phyloP scores from a whole-genome alignment of 345 rosid species.

The Eucalyptus erythrocorys region DNA sequence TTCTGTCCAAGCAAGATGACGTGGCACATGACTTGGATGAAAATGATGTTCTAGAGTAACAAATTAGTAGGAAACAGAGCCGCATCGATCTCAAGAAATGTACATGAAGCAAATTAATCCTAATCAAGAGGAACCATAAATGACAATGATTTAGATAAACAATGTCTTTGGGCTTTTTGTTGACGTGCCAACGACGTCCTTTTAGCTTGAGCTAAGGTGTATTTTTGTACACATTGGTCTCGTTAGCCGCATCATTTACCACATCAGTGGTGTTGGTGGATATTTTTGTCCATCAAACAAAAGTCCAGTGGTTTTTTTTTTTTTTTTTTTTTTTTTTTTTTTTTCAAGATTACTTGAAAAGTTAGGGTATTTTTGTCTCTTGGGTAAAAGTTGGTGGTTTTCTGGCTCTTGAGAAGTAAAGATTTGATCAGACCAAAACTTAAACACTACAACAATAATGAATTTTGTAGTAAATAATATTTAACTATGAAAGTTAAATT shows the following conservation, averaged over 20 bases:
- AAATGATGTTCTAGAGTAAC: not conserved
- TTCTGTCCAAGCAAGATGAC: not conserved
- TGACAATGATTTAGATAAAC: not conserved
- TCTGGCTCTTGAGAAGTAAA: not conserved
- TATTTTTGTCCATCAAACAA: not conserved
- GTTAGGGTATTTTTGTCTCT: not conserved
- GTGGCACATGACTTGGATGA: not conserved
- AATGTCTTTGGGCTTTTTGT: not conserved
- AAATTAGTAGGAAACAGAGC: not conserved
- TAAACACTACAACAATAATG: not conserved
- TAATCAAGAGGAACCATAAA: not conserved
- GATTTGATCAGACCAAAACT: not conserved
- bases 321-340: not conserved
- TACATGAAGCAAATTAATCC: not conserved
- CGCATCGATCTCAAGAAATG: not conserved
- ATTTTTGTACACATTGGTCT: not conserved
- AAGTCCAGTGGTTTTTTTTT: not conserved
- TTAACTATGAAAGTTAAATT: not conserved
- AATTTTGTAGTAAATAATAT: not conserved
- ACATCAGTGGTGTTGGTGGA: not conserved
- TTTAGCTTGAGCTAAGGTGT: not conserved
- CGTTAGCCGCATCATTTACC: not conserved
- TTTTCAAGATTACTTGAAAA: not conserved
- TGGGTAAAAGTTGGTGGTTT: not conserved
- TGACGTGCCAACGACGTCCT: not conserved